These are phyloP conservation scores for Geranomyces variabilis DNA, from an alignment of 192 early-diverging fungal genomes.

Conservation along the genomic window DNA sequence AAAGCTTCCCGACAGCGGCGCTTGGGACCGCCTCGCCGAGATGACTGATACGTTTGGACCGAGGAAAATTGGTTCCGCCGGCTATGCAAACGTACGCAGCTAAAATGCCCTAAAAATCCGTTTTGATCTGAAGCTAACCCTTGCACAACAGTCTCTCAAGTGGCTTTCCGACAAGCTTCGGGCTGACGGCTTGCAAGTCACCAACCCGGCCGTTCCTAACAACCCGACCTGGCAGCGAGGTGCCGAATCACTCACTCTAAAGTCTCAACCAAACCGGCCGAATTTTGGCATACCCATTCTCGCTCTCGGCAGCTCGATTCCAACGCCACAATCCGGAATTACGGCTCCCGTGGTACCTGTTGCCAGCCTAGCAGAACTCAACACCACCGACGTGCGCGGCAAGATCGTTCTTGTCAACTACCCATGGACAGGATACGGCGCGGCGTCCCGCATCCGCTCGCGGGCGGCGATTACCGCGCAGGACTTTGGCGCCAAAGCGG, in stretches of 20 bases:
- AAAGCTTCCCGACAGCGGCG: not conserved
- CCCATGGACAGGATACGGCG: constrained; percentile 4
- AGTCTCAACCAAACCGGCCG: not conserved
- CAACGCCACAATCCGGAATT: not conserved
- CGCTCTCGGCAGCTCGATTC: not conserved
- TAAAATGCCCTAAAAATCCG: too few species aligned
- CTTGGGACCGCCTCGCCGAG: constrained; percentile 9
- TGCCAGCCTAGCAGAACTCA: not conserved
- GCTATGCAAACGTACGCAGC: not conserved
- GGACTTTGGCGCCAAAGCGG: constrained; percentile 6
- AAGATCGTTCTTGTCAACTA: constrained; percentile 12
- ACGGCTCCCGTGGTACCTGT: not conserved
- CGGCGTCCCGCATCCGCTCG: not conserved
- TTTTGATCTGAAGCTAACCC: too few species aligned
- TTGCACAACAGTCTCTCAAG: not conserved
- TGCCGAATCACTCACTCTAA: not conserved
- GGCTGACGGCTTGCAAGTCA: not conserved
- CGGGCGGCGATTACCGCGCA: not conserved
- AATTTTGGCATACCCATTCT: constrained; percentile 1
- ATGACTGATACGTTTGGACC: constrained; percentile 11
- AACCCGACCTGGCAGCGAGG: not conserved
- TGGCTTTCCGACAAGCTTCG: not conserved
- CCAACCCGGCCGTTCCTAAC: not conserved
- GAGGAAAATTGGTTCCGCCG: not conserved
- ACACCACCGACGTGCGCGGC: not conserved